phyloP scores from a whole-genome alignment of 352 stramenopile species.

The Pythium grandisporangium region DNA sequence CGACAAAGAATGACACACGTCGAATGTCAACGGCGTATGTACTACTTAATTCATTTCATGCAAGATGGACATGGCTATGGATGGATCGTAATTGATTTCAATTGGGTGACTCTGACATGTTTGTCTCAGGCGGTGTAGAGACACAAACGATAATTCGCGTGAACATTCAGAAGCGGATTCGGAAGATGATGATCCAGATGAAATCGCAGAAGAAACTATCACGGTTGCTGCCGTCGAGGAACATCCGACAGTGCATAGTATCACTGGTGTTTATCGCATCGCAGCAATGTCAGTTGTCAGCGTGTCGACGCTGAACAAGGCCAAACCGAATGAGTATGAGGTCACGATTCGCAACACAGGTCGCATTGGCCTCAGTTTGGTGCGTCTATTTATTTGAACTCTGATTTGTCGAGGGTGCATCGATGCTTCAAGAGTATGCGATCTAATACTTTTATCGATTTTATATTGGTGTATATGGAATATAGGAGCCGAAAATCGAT shows the following conservation, averaged over 20 bases:
- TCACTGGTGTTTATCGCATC: constrained; percentile 78
- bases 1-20: constrained; percentile 27
- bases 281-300: constrained; percentile 71
- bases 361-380: constrained; percentile 56
- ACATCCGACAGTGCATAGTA: constrained; percentile 63
- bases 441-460: too few relatives aligned
- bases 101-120: neutral
- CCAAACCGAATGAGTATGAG: constrained; percentile 80
- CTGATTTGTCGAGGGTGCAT: neutral
- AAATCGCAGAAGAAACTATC: constrained; percentile 60
- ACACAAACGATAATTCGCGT: constrained; percentile 23
- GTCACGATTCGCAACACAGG: constrained; percentile 52
- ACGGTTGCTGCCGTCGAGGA: constrained; percentile 56
- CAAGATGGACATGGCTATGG: too few relatives aligned
- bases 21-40: constrained; percentile 67
- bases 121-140: constrained; percentile 23
- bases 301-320: constrained; percentile 60
- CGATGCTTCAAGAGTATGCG: too few relatives aligned
- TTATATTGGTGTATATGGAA: neutral
- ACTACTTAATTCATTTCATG: too few relatives aligned
- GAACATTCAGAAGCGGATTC: constrained; percentile 32
- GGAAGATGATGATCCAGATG: constrained; percentile 34
- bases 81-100: too few relatives aligned
- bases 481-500: constrained; percentile 29
- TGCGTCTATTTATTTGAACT: constrained; percentile 18